phyloP scores from a whole-genome alignment of 2,329 filamentous ascomycete genomes.

The Ceratocystis destructans region DNA sequence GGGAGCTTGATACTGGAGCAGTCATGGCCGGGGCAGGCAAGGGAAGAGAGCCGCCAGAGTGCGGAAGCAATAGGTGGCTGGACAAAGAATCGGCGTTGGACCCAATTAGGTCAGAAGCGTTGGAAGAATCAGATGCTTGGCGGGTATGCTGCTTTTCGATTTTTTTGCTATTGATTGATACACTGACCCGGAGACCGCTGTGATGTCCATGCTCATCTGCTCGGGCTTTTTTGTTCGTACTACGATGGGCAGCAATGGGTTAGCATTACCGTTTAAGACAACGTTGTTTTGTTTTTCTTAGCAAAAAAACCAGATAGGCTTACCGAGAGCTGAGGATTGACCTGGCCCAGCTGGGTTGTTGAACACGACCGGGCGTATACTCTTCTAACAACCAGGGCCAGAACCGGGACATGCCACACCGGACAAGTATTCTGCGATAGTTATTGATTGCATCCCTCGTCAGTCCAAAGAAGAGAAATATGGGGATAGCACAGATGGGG shows the following conservation, averaged over 20 bases:
- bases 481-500: slow-evolving; percentile 34
- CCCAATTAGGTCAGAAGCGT: background rate
- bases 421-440: slow-evolving; percentile 32
- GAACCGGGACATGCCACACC: slow-evolving; percentile 31
- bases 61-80: background rate
- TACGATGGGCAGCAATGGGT: background rate
- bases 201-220: background rate
- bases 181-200: background rate
- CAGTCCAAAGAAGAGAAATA: slow-evolving; percentile 43
- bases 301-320: background rate
- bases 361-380: slow-evolving; percentile 27
- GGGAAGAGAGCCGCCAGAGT: background rate
- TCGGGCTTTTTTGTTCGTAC: background rate
- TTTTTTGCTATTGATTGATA: background rate
- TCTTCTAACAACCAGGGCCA: slow-evolving; percentile 32
- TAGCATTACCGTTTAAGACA: background rate
- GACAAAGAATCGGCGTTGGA: background rate
- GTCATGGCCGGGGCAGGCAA: background rate
- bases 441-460: slow-evolving; percentile 39
- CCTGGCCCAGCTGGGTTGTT: slow-evolving; percentile 11
- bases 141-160: slow-evolving; percentile 3
- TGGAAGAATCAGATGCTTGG: background rate
- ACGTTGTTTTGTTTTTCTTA: no score
- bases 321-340: slow-evolving; percentile 12
- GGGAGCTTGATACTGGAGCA: background rate